Conservation (phyloP, 805 yeast genomes). For the Teunomyces cretensis region DNA sequence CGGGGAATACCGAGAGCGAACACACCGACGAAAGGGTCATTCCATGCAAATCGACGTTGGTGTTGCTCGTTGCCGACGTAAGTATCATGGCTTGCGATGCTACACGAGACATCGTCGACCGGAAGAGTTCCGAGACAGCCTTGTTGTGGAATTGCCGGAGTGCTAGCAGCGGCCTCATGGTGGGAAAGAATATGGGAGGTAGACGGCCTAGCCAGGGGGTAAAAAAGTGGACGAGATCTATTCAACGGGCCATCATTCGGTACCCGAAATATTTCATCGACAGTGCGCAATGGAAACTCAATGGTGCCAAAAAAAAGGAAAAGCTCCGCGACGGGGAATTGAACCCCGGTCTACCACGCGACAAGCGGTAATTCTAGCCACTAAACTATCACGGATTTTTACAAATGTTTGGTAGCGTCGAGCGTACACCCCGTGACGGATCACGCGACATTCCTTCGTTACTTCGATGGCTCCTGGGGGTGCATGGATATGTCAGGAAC, state of each 20-base stretch:
- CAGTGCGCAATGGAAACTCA: background rate
- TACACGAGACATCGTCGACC: conserved; percentile 35
- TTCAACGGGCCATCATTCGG: background rate
- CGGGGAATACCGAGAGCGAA: conserved; percentile 75
- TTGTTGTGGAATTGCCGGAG: background rate
- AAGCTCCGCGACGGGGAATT: conserved; percentile 23
- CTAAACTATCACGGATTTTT: conserved; percentile 6
- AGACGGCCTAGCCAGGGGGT: background rate
- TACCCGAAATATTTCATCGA: background rate
- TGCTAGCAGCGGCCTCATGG: background rate
- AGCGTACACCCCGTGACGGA: too few relatives aligned
- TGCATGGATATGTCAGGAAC: too few relatives aligned
- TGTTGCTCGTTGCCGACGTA: conserved; percentile 30
- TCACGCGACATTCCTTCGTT: too few relatives aligned
- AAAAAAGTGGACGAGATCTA: background rate
- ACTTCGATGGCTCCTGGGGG: too few relatives aligned
- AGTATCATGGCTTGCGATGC: conserved; percentile 45
- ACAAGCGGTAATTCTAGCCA: conserved; percentile 19
- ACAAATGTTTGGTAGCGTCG: background rate
- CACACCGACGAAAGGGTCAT: conserved; percentile 85
- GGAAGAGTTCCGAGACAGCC: conserved; percentile 16
- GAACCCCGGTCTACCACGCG: conserved; percentile 25
- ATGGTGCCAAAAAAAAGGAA: conserved; percentile 4
- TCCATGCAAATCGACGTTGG: conserved; percentile 51
- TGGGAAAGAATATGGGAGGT: background rate